Evolutionary conservation across 257 asterid genomes (phyloP).

Genomic region (Rauvolfia tetraphylla): DNA sequence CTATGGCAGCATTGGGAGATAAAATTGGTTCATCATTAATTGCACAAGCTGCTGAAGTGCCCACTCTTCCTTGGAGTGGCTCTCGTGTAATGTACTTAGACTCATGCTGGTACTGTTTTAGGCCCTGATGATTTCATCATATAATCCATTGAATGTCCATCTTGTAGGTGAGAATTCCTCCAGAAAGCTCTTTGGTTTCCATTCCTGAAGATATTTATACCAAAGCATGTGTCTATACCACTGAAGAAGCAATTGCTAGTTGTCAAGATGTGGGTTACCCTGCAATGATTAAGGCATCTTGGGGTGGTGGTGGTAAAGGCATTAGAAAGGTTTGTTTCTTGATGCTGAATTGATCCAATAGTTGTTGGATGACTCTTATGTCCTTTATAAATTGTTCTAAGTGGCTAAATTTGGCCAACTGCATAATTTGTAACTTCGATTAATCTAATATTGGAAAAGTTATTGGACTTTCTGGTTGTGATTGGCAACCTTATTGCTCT

Average conservation of each 20-base stretch:
- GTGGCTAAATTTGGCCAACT: conserved; percentile 3
- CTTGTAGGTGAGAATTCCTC: conserved; percentile 72
- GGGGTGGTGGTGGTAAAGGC: conserved; percentile 99
- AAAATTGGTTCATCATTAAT: conserved; percentile 96
- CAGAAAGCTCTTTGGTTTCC: conserved; percentile 70
- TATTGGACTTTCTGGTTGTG: background rate
- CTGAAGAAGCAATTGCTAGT: conserved; percentile 96
- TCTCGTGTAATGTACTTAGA: conserved; percentile 62
- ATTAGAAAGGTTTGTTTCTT: conserved; percentile 77
- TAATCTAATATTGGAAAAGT: background rate
- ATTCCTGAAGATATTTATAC: conserved; percentile 76
- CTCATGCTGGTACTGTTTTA: conserved; percentile 12
- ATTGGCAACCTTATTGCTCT: background rate
- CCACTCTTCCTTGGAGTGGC: conserved; percentile 99
- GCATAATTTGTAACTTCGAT: background rate
- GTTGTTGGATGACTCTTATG: conserved; percentile 12
- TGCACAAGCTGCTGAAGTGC: conserved; percentile 98
- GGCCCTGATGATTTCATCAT: conserved; percentile 9
- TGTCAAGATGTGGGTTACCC: conserved; percentile 98
- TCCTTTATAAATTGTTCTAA: conserved; percentile 9
- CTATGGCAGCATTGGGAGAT: conserved; percentile 98
- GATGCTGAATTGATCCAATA: conserved; percentile 1
- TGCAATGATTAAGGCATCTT: conserved; percentile 99
- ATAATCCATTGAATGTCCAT: conserved; percentile 16
- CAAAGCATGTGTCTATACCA: conserved; percentile 88